phyloP scores from a whole-genome alignment of 2,329 filamentous ascomycete genomes.

The Fusarium sp. region DNA sequence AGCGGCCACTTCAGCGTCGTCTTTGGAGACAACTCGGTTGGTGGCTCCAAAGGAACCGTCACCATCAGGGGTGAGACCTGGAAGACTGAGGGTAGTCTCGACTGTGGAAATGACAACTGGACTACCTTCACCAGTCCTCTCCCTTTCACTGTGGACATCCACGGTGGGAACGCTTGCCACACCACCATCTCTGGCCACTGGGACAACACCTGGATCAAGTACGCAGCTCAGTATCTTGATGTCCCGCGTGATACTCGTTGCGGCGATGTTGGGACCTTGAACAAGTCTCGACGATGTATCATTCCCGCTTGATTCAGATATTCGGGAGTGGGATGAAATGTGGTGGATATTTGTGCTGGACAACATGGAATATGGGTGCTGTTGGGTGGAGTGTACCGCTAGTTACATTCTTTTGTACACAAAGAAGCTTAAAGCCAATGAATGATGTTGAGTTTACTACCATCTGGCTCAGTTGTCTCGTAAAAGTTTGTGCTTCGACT shows the following conservation, averaged over 20 bases:
- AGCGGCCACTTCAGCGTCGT: slow-evolving; percentile 4
- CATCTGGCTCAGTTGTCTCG: too few relatives aligned
- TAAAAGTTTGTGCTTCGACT: too few relatives aligned
- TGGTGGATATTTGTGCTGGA: neutral
- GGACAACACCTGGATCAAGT: slow-evolving; percentile 5
- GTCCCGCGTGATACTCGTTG: slow-evolving; percentile 1
- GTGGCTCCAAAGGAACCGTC: neutral
- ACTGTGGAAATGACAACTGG: slow-evolving; percentile 2
- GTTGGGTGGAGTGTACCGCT: neutral
- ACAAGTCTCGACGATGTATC: slow-evolving; percentile 6
- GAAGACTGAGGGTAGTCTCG: neutral
- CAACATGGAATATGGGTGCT: neutral
- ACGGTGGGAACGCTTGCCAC: neutral
- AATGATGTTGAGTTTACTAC: neutral
- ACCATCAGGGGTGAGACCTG: neutral
- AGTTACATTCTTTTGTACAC: neutral
- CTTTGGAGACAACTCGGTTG: neutral
- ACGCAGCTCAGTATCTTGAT: neutral
- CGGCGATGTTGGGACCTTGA: neutral
- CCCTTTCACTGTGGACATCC: neutral
- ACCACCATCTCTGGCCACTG: neutral
- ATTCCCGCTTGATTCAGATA: neutral
- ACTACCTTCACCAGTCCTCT: slow-evolving; percentile 4
- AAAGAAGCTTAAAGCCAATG: neutral
- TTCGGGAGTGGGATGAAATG: too few relatives aligned